These are phyloP conservation scores for Caryopteris hybrid DNA, from an alignment of 305 asterid species.

Conservation along the genomic window DNA sequence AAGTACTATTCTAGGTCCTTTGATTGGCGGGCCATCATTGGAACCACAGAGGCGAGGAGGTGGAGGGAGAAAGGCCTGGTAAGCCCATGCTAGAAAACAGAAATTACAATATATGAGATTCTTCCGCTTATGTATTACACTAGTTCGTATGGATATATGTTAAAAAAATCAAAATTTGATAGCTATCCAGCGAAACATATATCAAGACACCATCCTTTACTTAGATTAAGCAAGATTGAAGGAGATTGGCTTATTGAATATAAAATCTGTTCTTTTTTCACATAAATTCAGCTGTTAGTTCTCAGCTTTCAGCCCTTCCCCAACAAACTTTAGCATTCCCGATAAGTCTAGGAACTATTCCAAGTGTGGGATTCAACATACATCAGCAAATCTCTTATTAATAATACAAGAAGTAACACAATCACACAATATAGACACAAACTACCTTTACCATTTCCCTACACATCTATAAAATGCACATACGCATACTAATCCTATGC, in stretches of 20 bases:
- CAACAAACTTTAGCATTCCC: not conserved
- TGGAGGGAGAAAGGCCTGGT: slow-evolving; percentile 51
- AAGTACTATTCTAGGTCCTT: slow-evolving; percentile 64
- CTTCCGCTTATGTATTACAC: not conserved
- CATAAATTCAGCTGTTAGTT: not conserved
- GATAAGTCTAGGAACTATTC: not conserved
- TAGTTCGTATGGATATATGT: not conserved
- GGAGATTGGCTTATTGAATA: not conserved
- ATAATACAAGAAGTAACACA: not conserved
- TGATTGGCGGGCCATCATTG: slow-evolving; percentile 47
- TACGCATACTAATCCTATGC: not conserved
- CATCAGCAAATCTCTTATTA: not conserved
- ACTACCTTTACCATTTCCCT: not conserved
- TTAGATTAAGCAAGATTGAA: not conserved
- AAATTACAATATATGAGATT: slow-evolving; percentile 1
- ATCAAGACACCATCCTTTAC: not conserved
- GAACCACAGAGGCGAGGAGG: slow-evolving; percentile 57
- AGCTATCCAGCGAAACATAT: not conserved
- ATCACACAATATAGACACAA: not conserved
- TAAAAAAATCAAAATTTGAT: not conserved
- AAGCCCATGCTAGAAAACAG: slow-evolving; percentile 47
- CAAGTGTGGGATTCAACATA: not conserved
- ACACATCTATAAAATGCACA: not conserved
- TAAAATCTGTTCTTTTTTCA: not conserved
- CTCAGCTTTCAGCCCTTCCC: not conserved